These are phyloP conservation scores for Sphaerulina populicola DNA, from an alignment of 2,329 filamentous ascomycete species.

Conservation along the genomic window DNA sequence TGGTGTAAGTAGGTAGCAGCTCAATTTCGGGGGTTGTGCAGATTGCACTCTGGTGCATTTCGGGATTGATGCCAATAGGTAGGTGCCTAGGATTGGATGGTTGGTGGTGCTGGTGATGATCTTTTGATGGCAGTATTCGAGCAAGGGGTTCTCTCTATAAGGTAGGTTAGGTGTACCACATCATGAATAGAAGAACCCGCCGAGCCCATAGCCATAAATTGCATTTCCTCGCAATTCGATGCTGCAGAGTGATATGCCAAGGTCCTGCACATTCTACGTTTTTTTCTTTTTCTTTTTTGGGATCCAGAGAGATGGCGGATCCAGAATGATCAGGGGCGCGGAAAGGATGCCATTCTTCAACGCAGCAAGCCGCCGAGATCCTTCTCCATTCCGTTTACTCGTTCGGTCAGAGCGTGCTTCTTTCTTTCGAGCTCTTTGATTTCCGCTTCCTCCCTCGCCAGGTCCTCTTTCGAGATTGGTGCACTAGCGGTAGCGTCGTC, in stretches of 20 bases:
- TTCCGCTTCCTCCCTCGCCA: conserved; percentile 61
- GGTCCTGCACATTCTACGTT: neutral
- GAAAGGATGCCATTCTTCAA: conserved; percentile 22
- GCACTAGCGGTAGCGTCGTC: conserved; percentile 33
- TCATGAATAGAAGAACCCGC: neutral
- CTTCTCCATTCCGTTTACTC: conserved; percentile 59
- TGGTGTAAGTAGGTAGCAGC: too few relatives aligned
- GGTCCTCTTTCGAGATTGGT: conserved; percentile 58
- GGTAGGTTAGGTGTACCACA: too few relatives aligned
- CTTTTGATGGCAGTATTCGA: too few relatives aligned
- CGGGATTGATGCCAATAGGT: too few relatives aligned
- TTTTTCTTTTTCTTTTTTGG: neutral
- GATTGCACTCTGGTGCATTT: too few relatives aligned
- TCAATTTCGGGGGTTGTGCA: too few relatives aligned
- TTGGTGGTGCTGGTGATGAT: too few relatives aligned
- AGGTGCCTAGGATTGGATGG: too few relatives aligned
- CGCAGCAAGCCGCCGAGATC: conserved; percentile 56
- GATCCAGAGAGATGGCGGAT: neutral
- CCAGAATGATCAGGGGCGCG: neutral
- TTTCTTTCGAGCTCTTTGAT: conserved; percentile 55
- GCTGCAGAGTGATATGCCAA: too few relatives aligned
- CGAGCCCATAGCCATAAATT: neutral
- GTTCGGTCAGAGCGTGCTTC: conserved; percentile 54
- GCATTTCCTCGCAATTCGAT: too few relatives aligned
- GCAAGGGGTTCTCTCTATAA: too few relatives aligned